Evolutionary conservation across 2,329 filamentous ascomycete genomes (phyloP), one percentile per base, ranked within the genome.

Genomic region (Blumeria hordei): DNA sequence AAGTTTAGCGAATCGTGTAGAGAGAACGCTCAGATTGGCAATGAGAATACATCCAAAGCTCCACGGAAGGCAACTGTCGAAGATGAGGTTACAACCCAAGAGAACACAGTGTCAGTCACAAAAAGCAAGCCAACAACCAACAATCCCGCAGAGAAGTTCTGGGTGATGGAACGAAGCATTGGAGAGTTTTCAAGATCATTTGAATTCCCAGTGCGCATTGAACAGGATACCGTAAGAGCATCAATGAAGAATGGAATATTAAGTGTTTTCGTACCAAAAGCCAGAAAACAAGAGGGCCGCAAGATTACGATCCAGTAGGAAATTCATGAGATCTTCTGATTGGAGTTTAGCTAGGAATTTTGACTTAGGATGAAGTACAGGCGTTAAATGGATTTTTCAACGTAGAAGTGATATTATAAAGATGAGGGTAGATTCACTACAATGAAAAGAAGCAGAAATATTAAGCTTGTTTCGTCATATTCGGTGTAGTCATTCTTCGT

Each of bases 81-180:
- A 41, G 51, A 53, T 18, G 51, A 53, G 6, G 34, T 16, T n/a
- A 37, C 34, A 6, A 37, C 2, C n/a, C 18, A 21, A 9, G n/a
- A 35, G 4, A 41, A n/a, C 33, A 2, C 10, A 1, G 51, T 53
- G 21, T 16, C 37, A 10, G 3, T 18, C 21, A 16, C 35, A 5
- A 36, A 53, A 28, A 28, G 21, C 21, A 28, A 28, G 4, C 2
- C 21, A 28, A 28, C 21, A 28, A 28, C 21, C 4, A 28, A 28
- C 21, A 47, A 47, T 7, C 18, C 44, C 6, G 1, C 21, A 3
- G 43, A 47, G 44, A 81, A 78, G 68, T 88, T 80, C 73, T 88
- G 84, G 84, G 70, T 80, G 58, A 71, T 72, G 36, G 80, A 85
- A 69, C 78, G 80, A 61, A 75, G 72, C 57, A 69, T 81, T 76